Evolutionary conservation across 2,329 filamentous ascomycete species (phyloP).

Genomic region (Cercospora brassicicola): DNA sequence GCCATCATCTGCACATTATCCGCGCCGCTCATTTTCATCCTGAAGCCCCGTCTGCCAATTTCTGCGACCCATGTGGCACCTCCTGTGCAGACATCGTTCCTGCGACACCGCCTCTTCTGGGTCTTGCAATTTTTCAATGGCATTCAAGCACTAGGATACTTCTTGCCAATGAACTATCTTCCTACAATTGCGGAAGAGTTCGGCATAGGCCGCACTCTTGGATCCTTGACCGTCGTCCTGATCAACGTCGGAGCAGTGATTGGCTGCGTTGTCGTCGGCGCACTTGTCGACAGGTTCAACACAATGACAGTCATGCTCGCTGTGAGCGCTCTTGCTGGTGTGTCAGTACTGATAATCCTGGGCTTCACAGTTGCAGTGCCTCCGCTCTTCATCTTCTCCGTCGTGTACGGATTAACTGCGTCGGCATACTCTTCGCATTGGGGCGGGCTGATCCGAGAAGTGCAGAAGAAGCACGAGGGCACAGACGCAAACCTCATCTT

Average conservation of each 20-base stretch:
- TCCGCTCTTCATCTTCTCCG: constrained; percentile 46
- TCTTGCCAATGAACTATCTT: constrained; percentile 47
- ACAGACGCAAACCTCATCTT: constrained; percentile 52
- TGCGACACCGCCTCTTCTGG: constrained; percentile 43
- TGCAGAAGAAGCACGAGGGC: constrained; percentile 24
- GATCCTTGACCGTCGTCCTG: constrained; percentile 43
- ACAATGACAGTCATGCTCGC: constrained; percentile 43
- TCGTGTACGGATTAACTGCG: constrained; percentile 47
- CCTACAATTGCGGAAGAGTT: constrained; percentile 44
- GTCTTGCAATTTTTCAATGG: constrained; percentile 47
- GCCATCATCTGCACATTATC: constrained; percentile 20
- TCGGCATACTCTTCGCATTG: constrained; percentile 43
- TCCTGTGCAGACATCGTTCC: constrained; percentile 41
- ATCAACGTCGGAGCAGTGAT: constrained; percentile 44
- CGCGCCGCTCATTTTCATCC: constrained; percentile 22
- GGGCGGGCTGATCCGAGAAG: constrained; percentile 32
- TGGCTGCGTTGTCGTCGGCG: constrained; percentile 43
- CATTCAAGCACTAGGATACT: constrained; percentile 47
- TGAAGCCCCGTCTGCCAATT: constrained; percentile 33
- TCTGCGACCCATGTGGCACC: constrained; percentile 31
- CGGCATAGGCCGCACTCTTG: constrained; percentile 39
- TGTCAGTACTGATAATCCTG: constrained; percentile 47
- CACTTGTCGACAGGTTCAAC: constrained; percentile 44
- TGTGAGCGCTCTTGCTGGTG: constrained; percentile 40
- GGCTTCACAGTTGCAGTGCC: constrained; percentile 47